Evolutionary conservation across 2,329 filamentous ascomycete species (phyloP).

Genomic region (Trichoderma atroviride): DNA sequence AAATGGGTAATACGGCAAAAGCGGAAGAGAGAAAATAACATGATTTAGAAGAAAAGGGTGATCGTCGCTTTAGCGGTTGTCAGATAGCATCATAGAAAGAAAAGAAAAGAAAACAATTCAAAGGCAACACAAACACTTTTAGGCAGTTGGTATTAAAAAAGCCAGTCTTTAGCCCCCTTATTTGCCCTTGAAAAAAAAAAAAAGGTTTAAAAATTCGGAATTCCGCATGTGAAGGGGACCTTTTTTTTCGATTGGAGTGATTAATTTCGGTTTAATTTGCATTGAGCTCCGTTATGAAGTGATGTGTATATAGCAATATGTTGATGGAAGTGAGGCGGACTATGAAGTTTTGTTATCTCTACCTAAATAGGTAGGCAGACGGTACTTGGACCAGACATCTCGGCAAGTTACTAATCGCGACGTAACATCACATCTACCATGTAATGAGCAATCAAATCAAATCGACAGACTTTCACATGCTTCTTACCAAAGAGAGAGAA

Average conservation of each 20-base stretch:
- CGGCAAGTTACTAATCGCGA: not conserved
- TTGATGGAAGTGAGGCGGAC: not conserved
- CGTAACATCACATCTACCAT: not conserved
- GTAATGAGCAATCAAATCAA: not conserved
- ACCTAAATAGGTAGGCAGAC: too few relatives aligned
- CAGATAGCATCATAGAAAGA: too few relatives aligned
- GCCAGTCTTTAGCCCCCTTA: too few relatives aligned
- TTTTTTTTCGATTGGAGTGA: not conserved
- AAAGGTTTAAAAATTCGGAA: not conserved
- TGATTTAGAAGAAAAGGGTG: too few relatives aligned
- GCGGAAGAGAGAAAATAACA: too few relatives aligned
- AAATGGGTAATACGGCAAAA: too few relatives aligned
- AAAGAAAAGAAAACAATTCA: too few relatives aligned
- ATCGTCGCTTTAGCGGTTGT: too few relatives aligned
- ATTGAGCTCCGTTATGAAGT: not conserved
- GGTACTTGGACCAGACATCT: not conserved
- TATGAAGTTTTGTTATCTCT: not conserved
- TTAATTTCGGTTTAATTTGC: not conserved
- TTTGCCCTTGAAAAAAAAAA: too few relatives aligned
- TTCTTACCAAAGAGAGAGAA: not conserved
- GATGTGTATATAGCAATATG: not conserved
- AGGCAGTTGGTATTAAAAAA: too few relatives aligned
- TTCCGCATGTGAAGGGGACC: not conserved
- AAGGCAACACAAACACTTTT: too few relatives aligned
- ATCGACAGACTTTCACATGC: not conserved